Conservation (phyloP, 768 basidiomycete genomes). For the Lactarius hengduanensis region DNA sequence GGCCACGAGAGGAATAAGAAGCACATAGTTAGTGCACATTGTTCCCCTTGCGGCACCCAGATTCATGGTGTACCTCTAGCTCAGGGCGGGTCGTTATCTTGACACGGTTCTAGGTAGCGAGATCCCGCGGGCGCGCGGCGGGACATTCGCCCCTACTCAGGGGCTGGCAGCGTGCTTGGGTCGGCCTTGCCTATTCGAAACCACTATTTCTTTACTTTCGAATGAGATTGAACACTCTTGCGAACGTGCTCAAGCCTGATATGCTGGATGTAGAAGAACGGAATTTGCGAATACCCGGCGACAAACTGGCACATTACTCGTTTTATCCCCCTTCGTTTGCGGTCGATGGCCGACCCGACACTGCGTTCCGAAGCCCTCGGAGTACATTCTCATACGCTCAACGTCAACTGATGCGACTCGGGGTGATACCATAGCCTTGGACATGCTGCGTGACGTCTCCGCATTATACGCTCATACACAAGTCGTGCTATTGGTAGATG, state of each 20-base stretch:
- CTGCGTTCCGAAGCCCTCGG: conserved; percentile 49
- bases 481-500: conserved; percentile 41
- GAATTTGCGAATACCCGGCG: conserved; percentile 39
- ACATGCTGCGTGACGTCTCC: conserved; percentile 36
- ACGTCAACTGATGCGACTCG: conserved; percentile 26
- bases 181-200: conserved; percentile 51
- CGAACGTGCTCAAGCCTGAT: conserved; percentile 37
- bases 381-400: conserved; percentile 38
- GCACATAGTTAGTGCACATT: conserved; percentile 51
- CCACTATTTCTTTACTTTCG: conserved; percentile 49
- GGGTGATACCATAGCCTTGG: conserved; percentile 43
- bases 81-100: conserved; percentile 43
- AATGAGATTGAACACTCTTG: conserved; percentile 31
- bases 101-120: conserved; percentile 29
- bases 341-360: conserved; percentile 51
- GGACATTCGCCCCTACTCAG: neutral
- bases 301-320: conserved; percentile 41
- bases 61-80: conserved; percentile 34
- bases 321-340: conserved; percentile 50
- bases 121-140: conserved; percentile 9
- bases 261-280: conserved; percentile 45
- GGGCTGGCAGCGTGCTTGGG: conserved; percentile 44
- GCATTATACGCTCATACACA: conserved; percentile 31
- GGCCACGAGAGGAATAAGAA: conserved; percentile 56
- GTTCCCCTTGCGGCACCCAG: conserved; percentile 9